Evolutionary conservation across 805 yeast genomes (phyloP), one percentile per base, ranked within the genome.

Genomic region (Pichia cabralensis): DNA sequence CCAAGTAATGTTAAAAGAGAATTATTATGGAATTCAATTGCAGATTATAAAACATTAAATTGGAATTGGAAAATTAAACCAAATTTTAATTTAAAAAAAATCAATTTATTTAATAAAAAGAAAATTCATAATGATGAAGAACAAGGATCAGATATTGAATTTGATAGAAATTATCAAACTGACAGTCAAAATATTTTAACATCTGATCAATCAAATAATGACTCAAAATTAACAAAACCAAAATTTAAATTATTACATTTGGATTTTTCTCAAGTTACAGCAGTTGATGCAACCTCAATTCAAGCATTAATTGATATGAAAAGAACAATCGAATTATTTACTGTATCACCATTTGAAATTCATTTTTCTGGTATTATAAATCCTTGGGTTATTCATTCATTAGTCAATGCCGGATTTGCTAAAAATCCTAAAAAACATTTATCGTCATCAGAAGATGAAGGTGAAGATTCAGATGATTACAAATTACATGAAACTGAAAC

Each of bases 301-400:
- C 94, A 83, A 57, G 66, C 78, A 3, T 62, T 86, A 38, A 74
- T 77, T 30, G 96, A 86, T 52, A 63, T 82, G 48, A 68, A 80
- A 45, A 79, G 76, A 47, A 76, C 84, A n/a, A 56, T 84, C 29
- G 74, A 75, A 55, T 68, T 63, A 38, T 84, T 81, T 49, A 80
- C 94, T 8, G 85, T 81, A 52, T 66, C 80, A 38, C 86, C 80
- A 45, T 86, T 85, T 36, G 95, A 88, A 58, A 79, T 78, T 61
- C 96, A 86, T 58, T 85, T 86, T 57, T 73, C 82, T 9, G 94
- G 95, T 16, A 73, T 86, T 23, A 58, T 80, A 31, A 76, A 81
- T 35, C 86, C 88, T 8, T 88, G 96, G 96, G 71, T 82, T 35
- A 74, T 82, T 50, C 70, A 88, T 48, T 80, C 80, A 6, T 67